Conservation (phyloP, 106 monocot genomes). For the Acanthochlamys bracteata region DNA sequence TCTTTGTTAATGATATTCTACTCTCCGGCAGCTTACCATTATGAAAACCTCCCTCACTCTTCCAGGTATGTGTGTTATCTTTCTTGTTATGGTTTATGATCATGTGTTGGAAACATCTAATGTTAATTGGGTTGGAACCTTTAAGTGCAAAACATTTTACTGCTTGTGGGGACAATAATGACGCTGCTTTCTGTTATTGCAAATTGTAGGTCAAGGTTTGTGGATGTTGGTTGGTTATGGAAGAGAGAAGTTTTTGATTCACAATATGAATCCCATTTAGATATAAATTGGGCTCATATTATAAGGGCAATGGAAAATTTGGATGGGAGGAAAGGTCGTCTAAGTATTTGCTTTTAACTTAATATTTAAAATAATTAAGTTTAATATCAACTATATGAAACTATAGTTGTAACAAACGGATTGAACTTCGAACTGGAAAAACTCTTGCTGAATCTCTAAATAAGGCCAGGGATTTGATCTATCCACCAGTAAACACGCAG, state of each 20-base stretch:
- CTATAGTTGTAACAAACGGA: no score
- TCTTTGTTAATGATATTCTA: conserved; percentile 14
- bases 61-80: conserved; percentile 16
- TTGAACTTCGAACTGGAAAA: no score
- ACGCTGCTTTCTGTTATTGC: not conserved
- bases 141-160: no score
- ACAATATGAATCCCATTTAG: conserved; percentile 41
- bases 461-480: conserved; percentile 63
- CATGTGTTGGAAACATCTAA: no score
- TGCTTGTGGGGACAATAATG: not conserved
- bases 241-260: conserved; percentile 25
- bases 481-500: conserved; percentile 38
- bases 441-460: conserved; percentile 65
- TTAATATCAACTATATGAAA: no score
- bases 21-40: conserved; percentile 15
- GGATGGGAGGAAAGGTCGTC: conserved; percentile 9
- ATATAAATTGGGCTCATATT: conserved; percentile 53
- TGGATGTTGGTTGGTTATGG: conserved; percentile 59
- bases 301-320: conserved; percentile 21
- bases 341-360: conserved; percentile 52
- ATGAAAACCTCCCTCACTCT: not conserved
- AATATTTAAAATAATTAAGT: no score
- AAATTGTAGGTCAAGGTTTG: conserved; percentile 29
- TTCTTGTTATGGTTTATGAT: no score
- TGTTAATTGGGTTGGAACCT: no score